Conservation (phyloP, 1,284 basidiomycete genomes). For the Marasmius sp. region DNA sequence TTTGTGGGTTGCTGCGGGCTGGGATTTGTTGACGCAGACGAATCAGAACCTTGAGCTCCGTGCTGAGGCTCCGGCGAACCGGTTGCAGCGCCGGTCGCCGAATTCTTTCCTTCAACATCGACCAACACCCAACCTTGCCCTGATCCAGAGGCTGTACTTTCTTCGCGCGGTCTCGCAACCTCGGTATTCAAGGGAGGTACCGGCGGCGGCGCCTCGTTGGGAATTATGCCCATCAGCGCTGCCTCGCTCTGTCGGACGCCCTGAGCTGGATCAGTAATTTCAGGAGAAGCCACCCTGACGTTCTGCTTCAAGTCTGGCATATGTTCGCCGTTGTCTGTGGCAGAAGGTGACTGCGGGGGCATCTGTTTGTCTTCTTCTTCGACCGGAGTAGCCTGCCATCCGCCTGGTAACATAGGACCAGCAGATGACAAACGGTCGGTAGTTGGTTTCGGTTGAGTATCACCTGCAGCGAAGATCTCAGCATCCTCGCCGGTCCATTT, state of each 20-base stretch:
- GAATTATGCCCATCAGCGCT: conserved; percentile 48
- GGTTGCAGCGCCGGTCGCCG: conserved; percentile 21
- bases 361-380: conserved; percentile 38
- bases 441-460: conserved; percentile 25
- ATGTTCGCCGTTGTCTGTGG: conserved; percentile 27
- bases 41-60: neutral
- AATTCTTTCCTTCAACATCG: conserved; percentile 50
- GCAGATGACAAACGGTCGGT: conserved; percentile 25
- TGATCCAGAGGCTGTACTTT: conserved; percentile 15
- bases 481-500: conserved; percentile 46
- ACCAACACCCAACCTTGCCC: conserved; percentile 65
- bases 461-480: conserved; percentile 16
- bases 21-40: neutral
- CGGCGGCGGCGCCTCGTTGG: conserved; percentile 26
- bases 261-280: conserved; percentile 36
- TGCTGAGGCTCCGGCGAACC: neutral
- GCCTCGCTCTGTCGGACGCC: conserved; percentile 52
- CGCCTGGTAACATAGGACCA: conserved; percentile 37
- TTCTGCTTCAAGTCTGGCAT: conserved; percentile 44
- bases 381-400: conserved; percentile 43
- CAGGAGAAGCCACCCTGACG: conserved; percentile 49
- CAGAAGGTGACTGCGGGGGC: conserved; percentile 5
- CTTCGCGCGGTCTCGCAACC: conserved; percentile 15
- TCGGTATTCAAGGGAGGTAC: conserved; percentile 14
- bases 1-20: neutral